Evolutionary conservation across 176 grass and related monocot genomes (phyloP).

Genomic region (Ensete ventricosum): DNA sequence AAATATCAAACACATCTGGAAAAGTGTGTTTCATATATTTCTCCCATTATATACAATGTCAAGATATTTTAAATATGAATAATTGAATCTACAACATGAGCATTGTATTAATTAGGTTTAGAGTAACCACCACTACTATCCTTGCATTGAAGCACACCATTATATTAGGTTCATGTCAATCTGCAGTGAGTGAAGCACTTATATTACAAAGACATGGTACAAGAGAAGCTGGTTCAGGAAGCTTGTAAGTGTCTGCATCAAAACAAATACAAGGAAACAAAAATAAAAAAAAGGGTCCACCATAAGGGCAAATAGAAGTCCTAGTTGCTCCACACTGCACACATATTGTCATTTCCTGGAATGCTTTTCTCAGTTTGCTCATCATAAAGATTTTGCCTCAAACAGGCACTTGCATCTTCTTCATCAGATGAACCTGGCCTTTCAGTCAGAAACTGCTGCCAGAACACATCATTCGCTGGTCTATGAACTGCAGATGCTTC

Average conservation of each 20-base stretch:
- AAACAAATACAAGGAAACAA: background rate
- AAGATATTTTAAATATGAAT: too few species aligned
- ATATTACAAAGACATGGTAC: background rate
- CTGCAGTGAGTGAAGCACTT: background rate
- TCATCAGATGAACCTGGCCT: background rate
- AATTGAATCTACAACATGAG: too few species aligned
- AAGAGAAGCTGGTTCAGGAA: background rate
- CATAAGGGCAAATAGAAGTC: background rate
- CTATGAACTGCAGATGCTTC: slow-evolving; percentile 14
- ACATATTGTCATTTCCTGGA: background rate
- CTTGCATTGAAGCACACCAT: background rate
- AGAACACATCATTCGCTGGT: slow-evolving; percentile 4
- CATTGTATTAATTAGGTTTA: too few species aligned
- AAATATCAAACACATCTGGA: too few species aligned
- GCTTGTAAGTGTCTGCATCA: background rate
- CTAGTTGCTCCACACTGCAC: background rate
- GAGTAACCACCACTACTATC: too few species aligned
- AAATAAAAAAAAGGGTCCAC: too few species aligned
- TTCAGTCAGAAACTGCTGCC: slow-evolving; percentile 15
- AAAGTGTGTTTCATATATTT: too few species aligned
- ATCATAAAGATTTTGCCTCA: background rate
- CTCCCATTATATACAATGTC: too few species aligned
- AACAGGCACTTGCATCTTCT: background rate
- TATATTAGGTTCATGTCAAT: background rate
- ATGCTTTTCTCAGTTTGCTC: background rate